Percentiles rank a stretch among this genome's conserved stretches.
phyloP scores from a whole-genome alignment of 257 asterid species.

The Fraxinus anomala region DNA sequence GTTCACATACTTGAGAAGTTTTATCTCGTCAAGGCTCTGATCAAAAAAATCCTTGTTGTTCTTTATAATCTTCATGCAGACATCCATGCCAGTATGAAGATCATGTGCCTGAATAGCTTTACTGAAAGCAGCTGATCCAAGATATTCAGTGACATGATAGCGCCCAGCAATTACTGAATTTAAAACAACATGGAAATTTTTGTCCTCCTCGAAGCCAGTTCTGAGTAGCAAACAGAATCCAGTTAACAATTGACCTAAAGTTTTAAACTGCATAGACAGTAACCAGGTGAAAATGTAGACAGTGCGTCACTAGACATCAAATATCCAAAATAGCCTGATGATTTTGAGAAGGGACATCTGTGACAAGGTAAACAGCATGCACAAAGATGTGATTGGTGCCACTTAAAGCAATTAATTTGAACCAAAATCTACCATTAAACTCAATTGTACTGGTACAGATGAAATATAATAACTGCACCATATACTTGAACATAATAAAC shows the following conservation, averaged over 20 bases:
- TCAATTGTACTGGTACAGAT: neutral
- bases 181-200: conserved; percentile 82
- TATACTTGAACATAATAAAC: neutral
- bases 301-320: no score
- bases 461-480: neutral
- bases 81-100: conserved; percentile 99
- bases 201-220: conserved; percentile 99
- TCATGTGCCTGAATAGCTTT: conserved; percentile 99
- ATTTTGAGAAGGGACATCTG: no score
- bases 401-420: no score
- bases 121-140: conserved; percentile 99
- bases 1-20: conserved; percentile 96
- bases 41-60: conserved; percentile 97
- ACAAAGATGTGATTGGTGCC: no score
- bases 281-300: neutral
- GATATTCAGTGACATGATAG: conserved; percentile 97
- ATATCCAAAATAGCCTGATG: no score
- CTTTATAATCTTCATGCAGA: conserved; percentile 92
- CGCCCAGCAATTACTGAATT: conserved; percentile 95
- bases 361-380: no score
- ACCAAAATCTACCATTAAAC: neutral
- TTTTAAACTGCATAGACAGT: neutral
- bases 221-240: conserved; percentile 47
- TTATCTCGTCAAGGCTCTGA: conserved; percentile 98
- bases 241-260: conserved; percentile 24